phyloP scores from a whole-genome alignment of 495 filamentous ascomycete species.

The Daldinia caldariorum region DNA sequence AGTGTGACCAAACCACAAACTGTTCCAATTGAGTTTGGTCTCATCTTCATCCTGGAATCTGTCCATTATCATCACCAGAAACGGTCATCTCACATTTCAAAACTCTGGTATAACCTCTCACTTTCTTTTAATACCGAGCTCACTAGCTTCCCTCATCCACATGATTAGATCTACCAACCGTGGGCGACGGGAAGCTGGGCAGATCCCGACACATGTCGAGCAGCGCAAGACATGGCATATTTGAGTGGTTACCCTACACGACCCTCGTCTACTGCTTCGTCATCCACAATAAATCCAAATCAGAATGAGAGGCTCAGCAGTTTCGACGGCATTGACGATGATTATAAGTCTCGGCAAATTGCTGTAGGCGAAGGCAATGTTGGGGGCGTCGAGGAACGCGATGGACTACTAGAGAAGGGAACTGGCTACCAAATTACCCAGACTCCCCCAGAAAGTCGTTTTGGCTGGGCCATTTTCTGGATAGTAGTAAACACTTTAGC shows the following conservation, averaged over 20 bases:
- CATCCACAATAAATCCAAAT: conserved; percentile 46
- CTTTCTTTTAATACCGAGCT: background rate
- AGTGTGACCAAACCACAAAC: conserved; percentile 16
- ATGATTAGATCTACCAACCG: conserved; percentile 26
- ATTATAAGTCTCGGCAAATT: conserved; percentile 41
- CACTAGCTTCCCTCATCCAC: background rate
- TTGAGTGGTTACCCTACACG: conserved; percentile 41
- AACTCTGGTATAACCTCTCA: conserved; percentile 3
- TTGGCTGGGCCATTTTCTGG: conserved; percentile 59
- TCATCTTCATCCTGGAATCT: conserved; percentile 14
- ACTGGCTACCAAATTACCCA: conserved; percentile 32
- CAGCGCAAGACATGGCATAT: conserved; percentile 36
- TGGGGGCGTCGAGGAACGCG: conserved; percentile 51
- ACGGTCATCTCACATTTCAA: conserved; percentile 1
- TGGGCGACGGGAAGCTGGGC: conserved; percentile 27
- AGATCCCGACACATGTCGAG: conserved; percentile 28
- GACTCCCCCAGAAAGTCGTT: conserved; percentile 37
- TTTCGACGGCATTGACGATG: conserved; percentile 39
- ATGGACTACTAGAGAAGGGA: conserved; percentile 46
- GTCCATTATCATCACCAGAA: conserved; percentile 10
- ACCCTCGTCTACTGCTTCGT: conserved; percentile 50
- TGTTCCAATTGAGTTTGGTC: background rate
- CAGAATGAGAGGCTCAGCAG: conserved; percentile 38
- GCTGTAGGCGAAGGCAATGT: conserved; percentile 43
- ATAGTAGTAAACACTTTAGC: conserved; percentile 68